Conservation (phyloP, 306 rosid genomes). For the Alnus glutinosa region DNA sequence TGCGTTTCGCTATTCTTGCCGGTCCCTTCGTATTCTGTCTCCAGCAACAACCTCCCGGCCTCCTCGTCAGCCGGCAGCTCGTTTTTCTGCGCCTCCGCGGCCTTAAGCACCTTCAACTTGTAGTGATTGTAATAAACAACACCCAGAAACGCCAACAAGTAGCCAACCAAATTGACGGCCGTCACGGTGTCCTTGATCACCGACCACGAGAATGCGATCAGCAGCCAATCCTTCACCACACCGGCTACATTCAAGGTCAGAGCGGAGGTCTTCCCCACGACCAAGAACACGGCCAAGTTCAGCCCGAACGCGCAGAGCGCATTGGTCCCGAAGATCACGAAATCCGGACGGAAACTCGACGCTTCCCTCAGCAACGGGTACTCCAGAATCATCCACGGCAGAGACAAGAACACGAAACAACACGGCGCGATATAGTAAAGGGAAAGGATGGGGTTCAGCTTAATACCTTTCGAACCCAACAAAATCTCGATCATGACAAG, state of each 20-base stretch:
- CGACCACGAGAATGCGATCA: slow-evolving; percentile 97
- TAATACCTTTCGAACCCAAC: slow-evolving; percentile 78
- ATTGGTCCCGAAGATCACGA: slow-evolving; percentile 68
- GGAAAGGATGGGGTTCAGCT: slow-evolving; percentile 84
- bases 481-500: slow-evolving; percentile 85
- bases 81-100: slow-evolving; percentile 88
- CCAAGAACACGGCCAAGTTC: slow-evolving; percentile 83
- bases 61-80: slow-evolving; percentile 78
- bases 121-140: slow-evolving; percentile 89
- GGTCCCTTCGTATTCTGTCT: slow-evolving; percentile 55
- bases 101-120: slow-evolving; percentile 89
- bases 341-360: slow-evolving; percentile 77
- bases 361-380: slow-evolving; percentile 71
- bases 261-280: slow-evolving; percentile 96
- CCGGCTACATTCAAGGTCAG: slow-evolving; percentile 99
- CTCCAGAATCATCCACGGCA: slow-evolving; percentile 86
- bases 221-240: slow-evolving; percentile 91
- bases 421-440: slow-evolving; percentile 98
- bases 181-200: slow-evolving; percentile 94
- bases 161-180: slow-evolving; percentile 76
- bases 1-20: slow-evolving; percentile 70
- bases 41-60: slow-evolving; percentile 87
- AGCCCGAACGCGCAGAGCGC: slow-evolving; percentile 80
- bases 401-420: slow-evolving; percentile 65
- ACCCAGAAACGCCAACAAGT: slow-evolving; percentile 81